Base-by-base conservation (phyloP, 1,284 basidiomycete genomes). In the Leccinum huronense region DNA sequence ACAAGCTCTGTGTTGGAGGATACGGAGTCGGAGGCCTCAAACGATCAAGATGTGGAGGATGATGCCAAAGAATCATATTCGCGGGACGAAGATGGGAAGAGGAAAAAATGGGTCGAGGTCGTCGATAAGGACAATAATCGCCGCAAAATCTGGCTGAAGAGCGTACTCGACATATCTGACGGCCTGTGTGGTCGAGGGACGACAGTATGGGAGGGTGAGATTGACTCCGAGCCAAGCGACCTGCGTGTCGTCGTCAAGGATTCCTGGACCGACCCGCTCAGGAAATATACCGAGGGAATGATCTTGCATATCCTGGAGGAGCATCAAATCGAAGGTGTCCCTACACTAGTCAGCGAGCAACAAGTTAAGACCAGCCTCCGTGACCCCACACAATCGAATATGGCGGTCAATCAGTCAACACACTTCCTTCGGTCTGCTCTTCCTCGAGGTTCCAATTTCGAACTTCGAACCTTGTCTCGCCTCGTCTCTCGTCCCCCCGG, bases 241-340 rank as follows among this genome's bases (percentile, higher is more conserved):
- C 23, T 23, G 23, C 2, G 5, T 2, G 31, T 66, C 2, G 23
- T 36, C 0, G n/a, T 67, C 11, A 67, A 63, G 48, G 58, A 67
- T 13, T 38, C 23, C 0, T 67, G 65, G 65, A 67, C 55, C 0
- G 60, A 67, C 34, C 64, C 65, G 2, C 45, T 67, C 1, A 34
- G 61, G 40, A 67, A 66, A 34, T 65, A 63, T 11, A 58, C 55
- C 5, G 45, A 65, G 14, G 62, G 56, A 2, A 58, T 57, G 30
- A 66, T 66, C 11, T 16, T 67, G 1, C 34, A 51, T 5, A 67
- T 62, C 2, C 58, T 67, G 7, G 45, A 34, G 3, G 2, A 54
- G 3, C 19, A 55, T 1, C 2, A 23, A 0, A 62, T 67, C 13
- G 14, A 63, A 58, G 65, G 65, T 9, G 34, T 67, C 2, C 66